Conservation (phyloP, 2,329 filamentous ascomycete species). For the Xylaria hypoxylon region DNA sequence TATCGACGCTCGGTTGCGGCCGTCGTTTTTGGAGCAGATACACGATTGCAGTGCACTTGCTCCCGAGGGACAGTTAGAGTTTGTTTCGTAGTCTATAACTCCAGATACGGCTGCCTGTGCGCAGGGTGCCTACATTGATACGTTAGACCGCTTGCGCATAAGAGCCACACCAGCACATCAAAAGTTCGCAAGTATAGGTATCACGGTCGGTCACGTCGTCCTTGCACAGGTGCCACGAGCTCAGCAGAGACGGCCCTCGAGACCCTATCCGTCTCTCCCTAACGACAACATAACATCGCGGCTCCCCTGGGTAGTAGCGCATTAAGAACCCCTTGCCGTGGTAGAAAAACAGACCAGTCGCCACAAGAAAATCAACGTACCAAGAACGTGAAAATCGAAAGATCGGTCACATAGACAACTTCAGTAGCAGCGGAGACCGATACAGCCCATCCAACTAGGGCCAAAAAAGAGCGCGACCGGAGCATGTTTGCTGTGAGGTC, state of each 20-base stretch:
- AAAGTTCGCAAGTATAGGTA: background rate
- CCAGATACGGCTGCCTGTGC: slow-evolving; percentile 59
- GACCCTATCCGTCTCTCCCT: background rate
- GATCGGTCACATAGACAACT: slow-evolving; percentile 51
- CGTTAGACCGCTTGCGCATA: slow-evolving; percentile 15
- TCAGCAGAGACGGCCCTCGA: background rate
- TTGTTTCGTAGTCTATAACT: slow-evolving; percentile 58
- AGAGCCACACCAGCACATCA: background rate
- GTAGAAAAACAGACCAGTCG: background rate
- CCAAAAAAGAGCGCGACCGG: slow-evolving; percentile 29
- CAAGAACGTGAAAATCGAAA: slow-evolving; percentile 49
- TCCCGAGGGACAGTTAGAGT: slow-evolving; percentile 57
- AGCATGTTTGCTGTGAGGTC: slow-evolving; percentile 27
- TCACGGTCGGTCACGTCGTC: background rate
- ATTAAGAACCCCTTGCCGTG: background rate
- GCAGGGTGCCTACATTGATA: slow-evolving; percentile 60
- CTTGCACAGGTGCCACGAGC: background rate
- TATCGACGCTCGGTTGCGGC: slow-evolving; percentile 55
- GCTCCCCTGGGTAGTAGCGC: background rate
- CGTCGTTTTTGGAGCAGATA: slow-evolving; percentile 60
- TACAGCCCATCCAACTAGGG: slow-evolving; percentile 30
- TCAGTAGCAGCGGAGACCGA: slow-evolving; percentile 41
- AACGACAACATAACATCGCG: background rate
- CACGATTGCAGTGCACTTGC: slow-evolving; percentile 62
- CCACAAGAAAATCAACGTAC: slow-evolving; percentile 40